phyloP scores from a whole-genome alignment of 2,329 filamentous ascomycete genomes.

The Epichloe sp. region DNA sequence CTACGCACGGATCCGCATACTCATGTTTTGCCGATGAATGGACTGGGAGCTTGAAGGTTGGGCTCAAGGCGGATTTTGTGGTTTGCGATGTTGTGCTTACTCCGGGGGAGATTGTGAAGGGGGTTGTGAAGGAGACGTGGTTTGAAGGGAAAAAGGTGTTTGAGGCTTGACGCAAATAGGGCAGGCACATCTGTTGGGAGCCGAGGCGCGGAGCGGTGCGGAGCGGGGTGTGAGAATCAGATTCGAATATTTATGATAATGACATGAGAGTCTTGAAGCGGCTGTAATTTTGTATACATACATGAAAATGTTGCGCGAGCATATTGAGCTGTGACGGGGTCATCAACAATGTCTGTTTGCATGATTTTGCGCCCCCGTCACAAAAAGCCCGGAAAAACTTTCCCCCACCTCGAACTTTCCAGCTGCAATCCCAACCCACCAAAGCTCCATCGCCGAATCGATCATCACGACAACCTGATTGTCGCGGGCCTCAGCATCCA shows the following conservation, averaged over 20 bases:
- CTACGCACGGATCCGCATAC: conserved; percentile 41
- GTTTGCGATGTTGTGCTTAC: conserved; percentile 36
- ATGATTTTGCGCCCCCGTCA: neutral
- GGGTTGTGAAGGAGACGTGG: conserved; percentile 37
- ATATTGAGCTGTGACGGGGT: no score
- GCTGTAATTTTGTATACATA: neutral
- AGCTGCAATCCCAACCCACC: neutral
- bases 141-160: conserved; percentile 32
- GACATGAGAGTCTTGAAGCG: neutral
- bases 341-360: no score
- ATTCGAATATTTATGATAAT: neutral
- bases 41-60: conserved; percentile 38
- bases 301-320: no score
- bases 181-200: no score
- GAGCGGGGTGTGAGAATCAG: neutral
- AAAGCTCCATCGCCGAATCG: conserved; percentile 1
- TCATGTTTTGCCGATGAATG: conserved; percentile 43
- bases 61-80: conserved; percentile 45
- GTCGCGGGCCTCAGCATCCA: neutral
- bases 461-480: conserved; percentile 2
- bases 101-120: conserved; percentile 31
- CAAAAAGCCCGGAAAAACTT: conserved; percentile 4
- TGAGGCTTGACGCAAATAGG: neutral
- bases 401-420: conserved; percentile 5
- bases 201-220: no score